A percentile compares a stretch with the other conserved stretches of the same genome.
Conservation (phyloP, 2,329 filamentous ascomycete genomes). For the Metarhizium sp. region DNA sequence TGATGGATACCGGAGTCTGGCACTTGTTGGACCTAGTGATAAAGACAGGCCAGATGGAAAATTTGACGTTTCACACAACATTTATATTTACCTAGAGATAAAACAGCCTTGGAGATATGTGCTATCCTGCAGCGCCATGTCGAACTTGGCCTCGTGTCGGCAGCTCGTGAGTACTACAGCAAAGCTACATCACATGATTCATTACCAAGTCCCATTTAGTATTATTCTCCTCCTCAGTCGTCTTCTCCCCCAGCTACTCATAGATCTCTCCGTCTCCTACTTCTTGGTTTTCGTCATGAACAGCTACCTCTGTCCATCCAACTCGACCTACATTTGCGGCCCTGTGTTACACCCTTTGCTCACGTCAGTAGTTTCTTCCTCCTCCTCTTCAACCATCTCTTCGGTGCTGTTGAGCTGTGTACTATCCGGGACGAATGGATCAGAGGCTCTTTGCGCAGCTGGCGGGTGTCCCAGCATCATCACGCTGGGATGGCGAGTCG, state of each 20-base stretch:
- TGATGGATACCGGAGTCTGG: not conserved
- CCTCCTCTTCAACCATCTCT: not conserved
- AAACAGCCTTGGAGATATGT: too few relatives aligned
- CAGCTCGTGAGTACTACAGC: too few relatives aligned
- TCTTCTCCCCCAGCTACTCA: too few relatives aligned
- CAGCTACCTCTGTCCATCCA: not conserved
- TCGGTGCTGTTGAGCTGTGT: not conserved
- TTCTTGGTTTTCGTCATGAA: not conserved
- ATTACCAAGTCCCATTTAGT: too few relatives aligned
- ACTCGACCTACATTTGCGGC: not conserved
- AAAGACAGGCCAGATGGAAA: not conserved
- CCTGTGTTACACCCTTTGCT: not conserved
- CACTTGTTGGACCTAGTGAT: not conserved
- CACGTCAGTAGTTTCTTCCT: too few relatives aligned
- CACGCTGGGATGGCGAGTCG: constrained; percentile 20
- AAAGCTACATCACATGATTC: too few relatives aligned
- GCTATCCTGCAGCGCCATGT: too few relatives aligned
- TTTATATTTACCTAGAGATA: too few relatives aligned
- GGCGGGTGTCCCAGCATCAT: not conserved
- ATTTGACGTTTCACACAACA: too few relatives aligned
- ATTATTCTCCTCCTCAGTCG: too few relatives aligned
- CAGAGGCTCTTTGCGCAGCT: not conserved
- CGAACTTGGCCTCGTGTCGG: too few relatives aligned
- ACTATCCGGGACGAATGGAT: not conserved
- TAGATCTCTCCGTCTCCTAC: not conserved